Evolutionary conservation across 2,329 filamentous ascomycete species (phyloP), one percentile per base, ranked within the genome.

Genomic region (Decorospora gaudefroyi): DNA sequence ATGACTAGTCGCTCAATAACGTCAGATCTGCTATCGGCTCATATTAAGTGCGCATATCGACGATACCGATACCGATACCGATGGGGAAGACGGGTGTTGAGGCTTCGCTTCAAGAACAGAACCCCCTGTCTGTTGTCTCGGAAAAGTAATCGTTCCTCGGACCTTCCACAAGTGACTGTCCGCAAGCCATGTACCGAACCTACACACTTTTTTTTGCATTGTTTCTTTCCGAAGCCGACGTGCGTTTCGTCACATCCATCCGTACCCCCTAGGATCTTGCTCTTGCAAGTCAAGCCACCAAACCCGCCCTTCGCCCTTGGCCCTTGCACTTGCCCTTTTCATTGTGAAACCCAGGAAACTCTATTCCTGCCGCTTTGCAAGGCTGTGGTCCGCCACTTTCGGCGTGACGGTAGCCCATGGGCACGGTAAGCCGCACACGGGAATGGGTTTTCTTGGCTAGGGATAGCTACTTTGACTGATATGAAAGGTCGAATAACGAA

Each of bases 381-480:
- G 34, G 32, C 37, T 47, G 39, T 17, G 42, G 35, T 34, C 25
- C 39, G 38, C 44, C 31, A 29, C 16, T 25, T 51, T 18, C 19
- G 33, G 33, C 42, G 38, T 39, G 16, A 34, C 29, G 17, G 39
- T 30, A 29, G 19, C 36, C 38, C 34, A 37, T 44, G 42, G 31
- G 26, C 13, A 29, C 39, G 43, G 42, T 32, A 33, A 34, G 38
- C 47, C 22, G 27, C 46, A 42, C 30, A 42, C 36, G 28, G 39
- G 29, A n/a, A 47, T 12, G 43, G 19, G 25, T 22, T 27, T 43
- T 36, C 21, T 27, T 37, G 38, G 33, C 27, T 50, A 48, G 46
- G 46, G 48, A 55, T 47, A 50, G 42, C 43, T 39, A n/a, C 32
- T 32, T 33, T 42, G 11, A 34, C 28, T 19, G 16, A 42, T 39